Evolutionary conservation across 2,329 filamentous ascomycete species (phyloP).

Genomic region (Cladophialophora immunda): DNA sequence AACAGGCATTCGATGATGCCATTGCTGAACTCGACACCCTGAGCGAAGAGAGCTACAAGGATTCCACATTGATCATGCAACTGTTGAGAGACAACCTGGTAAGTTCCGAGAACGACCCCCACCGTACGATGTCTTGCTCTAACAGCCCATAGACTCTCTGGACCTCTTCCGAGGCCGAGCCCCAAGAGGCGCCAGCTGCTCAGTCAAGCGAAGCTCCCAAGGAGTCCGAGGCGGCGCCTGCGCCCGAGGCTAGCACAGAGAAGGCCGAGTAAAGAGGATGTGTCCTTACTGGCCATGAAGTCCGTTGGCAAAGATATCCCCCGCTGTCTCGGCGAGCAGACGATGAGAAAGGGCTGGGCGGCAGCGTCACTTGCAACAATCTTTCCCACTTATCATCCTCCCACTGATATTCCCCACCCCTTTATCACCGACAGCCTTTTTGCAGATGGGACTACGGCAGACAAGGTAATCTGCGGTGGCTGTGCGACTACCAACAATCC

Average conservation of each 20-base stretch:
- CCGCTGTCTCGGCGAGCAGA: conserved; percentile 20
- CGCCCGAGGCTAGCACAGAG: conserved; percentile 35
- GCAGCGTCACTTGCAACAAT: conserved; percentile 27
- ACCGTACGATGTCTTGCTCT: not conserved
- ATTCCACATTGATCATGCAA: conserved; percentile 98
- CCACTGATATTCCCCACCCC: conserved; percentile 29
- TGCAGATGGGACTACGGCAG: conserved; percentile 31
- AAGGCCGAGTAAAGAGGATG: conserved; percentile 39
- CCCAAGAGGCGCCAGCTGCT: conserved; percentile 61
- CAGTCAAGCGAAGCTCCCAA: conserved; percentile 41
- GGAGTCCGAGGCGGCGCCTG: conserved; percentile 37
- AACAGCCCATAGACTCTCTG: conserved; percentile 79
- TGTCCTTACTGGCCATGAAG: conserved; percentile 17
- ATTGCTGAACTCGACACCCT: conserved; percentile 98
- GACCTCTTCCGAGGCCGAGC: conserved; percentile 98
- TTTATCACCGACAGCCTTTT: conserved; percentile 29
- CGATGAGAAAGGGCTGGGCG: conserved; percentile 29
- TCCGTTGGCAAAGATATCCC: conserved; percentile 25
- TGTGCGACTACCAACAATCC: conserved; percentile 23
- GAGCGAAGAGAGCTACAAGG: conserved; percentile 99
- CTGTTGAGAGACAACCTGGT: conserved; percentile 96
- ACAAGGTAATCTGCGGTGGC: conserved; percentile 31
- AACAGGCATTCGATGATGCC: conserved; percentile 95
- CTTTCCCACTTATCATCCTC: conserved; percentile 33
- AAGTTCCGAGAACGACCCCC: conserved; percentile 47